phyloP scores from a whole-genome alignment of 495 filamentous ascomycete species.

The Neurospora sp. region DNA sequence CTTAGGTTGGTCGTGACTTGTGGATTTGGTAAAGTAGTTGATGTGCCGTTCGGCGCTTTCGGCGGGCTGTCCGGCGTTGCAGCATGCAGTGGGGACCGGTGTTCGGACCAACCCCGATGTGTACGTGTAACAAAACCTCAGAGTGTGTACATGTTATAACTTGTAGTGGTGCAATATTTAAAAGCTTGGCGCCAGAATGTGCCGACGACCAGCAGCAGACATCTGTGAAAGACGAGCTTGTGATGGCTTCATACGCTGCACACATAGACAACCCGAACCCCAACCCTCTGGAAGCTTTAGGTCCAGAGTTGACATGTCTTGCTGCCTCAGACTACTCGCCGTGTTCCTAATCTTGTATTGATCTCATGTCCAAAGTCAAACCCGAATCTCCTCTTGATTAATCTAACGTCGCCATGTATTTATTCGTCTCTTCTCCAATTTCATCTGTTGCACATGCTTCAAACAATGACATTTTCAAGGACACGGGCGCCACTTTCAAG shows the following conservation, averaged over 20 bases:
- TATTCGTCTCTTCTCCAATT: not conserved
- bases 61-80: not conserved
- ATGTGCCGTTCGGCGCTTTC: not conserved
- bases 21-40: too few relatives aligned
- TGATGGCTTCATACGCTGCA: not conserved
- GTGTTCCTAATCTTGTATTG: not conserved
- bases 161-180: too few relatives aligned
- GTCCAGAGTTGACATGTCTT: not conserved
- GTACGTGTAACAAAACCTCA: not conserved
- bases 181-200: not conserved
- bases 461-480: not conserved
- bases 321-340: not conserved
- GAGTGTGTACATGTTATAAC: not conserved
- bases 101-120: not conserved
- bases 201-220: not conserved
- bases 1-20: too few relatives aligned
- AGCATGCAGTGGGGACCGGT: not conserved
- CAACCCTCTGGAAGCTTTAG: not conserved
- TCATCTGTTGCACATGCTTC: not conserved
- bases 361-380: not conserved
- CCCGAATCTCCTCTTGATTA: not conserved
- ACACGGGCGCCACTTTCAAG: not conserved
- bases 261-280: not conserved
- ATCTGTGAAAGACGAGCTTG: not conserved
- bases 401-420: not conserved